phyloP scores from a whole-genome alignment of 306 rosid species.

The Mimosa pudica region DNA sequence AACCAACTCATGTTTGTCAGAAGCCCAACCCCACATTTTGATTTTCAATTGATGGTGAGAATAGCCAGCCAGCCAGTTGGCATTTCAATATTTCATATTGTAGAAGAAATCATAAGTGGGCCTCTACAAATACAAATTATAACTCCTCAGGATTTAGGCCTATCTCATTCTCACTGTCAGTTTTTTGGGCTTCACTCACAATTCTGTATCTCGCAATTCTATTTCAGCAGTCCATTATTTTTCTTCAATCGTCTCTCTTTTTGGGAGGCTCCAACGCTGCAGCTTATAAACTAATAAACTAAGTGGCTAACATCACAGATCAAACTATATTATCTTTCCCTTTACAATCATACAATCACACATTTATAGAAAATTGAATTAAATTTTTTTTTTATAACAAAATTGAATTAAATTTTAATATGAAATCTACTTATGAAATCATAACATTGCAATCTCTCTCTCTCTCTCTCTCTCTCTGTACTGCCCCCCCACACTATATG shows the following conservation, averaged over 20 bases:
- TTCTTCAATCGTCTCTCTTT: not conserved
- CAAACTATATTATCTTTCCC: too few species aligned
- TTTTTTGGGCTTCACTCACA: not conserved
- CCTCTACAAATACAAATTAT: not conserved
- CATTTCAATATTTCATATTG: not conserved
- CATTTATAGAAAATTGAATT: too few species aligned
- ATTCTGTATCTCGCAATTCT: not conserved
- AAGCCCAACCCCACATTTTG: not conserved
- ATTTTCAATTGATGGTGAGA: not conserved
- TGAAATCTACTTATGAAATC: too few species aligned
- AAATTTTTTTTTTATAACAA: too few species aligned
- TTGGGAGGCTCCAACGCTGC: not conserved
- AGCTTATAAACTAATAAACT: too few species aligned
- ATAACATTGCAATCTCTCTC: too few species aligned
- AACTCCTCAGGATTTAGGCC: not conserved
- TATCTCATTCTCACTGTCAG: not conserved
- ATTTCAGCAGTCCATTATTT: not conserved
- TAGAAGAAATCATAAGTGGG: not conserved
- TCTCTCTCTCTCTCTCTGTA: too few species aligned
- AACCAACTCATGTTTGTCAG: slow-evolving; percentile 10
- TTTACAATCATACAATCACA: too few species aligned
- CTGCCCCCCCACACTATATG: too few species aligned
- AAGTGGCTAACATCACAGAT: not conserved
- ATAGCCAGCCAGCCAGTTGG: not conserved
- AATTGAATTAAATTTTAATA: too few species aligned